Evolutionary conservation across 2,329 filamentous ascomycete genomes (phyloP).

Genomic region (Epicoccum nigrum): DNA sequence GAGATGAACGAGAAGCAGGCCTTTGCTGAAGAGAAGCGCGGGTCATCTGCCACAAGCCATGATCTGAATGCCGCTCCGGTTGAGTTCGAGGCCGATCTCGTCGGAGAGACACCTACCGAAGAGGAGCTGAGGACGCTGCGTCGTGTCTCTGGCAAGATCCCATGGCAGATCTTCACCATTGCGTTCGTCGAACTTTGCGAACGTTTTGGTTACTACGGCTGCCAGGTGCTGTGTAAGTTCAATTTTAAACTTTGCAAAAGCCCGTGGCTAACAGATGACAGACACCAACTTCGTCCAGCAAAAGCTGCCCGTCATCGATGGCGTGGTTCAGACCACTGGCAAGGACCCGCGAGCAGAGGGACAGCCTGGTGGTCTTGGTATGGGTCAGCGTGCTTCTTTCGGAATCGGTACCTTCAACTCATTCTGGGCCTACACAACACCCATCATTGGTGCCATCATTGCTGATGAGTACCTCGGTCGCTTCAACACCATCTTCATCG

Average conservation of each 20-base stretch:
- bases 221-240: conserved; percentile 66
- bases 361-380: conserved; percentile 44
- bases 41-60: conserved; percentile 27
- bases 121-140: conserved; percentile 67
- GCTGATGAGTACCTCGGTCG: conserved; percentile 65
- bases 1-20: conserved; percentile 43
- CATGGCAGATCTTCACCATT: conserved; percentile 70
- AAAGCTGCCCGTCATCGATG: conserved; percentile 44
- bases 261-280: conserved; percentile 19
- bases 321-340: conserved; percentile 40
- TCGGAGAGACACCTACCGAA: conserved; percentile 59
- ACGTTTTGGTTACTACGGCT: conserved; percentile 79
- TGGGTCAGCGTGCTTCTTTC: conserved; percentile 47
- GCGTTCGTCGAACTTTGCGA: conserved; percentile 77
- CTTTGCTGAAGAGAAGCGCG: conserved; percentile 33
- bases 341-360: conserved; percentile 37
- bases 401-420: conserved; percentile 48
- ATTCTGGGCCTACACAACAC: conserved; percentile 51
- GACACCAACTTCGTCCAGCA: conserved; percentile 51
- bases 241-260: background rate
- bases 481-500: conserved; percentile 65
- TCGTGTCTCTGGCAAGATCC: conserved; percentile 68
- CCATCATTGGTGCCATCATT: conserved; percentile 61
- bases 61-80: conserved; percentile 26
- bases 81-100: conserved; percentile 43